Evolutionary conservation across 306 rosid species (phyloP), one percentile per base, ranked within the genome.

Genomic region (Urtica urens): DNA sequence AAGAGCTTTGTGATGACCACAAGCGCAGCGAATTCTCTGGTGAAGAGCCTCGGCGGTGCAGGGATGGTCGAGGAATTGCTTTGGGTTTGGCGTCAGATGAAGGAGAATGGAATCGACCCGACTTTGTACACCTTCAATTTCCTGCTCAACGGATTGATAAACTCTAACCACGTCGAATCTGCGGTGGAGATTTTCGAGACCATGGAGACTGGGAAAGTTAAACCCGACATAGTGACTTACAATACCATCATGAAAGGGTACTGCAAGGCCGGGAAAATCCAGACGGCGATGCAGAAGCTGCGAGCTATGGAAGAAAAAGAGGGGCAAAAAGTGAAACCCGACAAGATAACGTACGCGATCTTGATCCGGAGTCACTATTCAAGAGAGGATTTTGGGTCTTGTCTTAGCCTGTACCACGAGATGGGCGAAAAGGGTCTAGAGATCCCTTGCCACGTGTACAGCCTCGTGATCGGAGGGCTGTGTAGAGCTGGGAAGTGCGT

Each of bases 11-110:
- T 75, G 5, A 70, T 90, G 71, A 81, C 60, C 3, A 21, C 57
- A 20, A 47, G 69, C 0, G 77, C 81, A 0, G 92, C 82, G 0
- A 77, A 84, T 51, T 76, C 82, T 14, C 59, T 90, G 23, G 59
- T 82, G 53, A 74, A 65, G 62, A 66, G 73, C 49, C 72, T 81
- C 30, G 87, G 94, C 10, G 42, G 66, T 27, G 64, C 65, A 41
- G 94, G 87, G 5, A 55, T 84, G 58, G 72, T 90, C 38, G 84
- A 81, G 57, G 97, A 81, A 51, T 53, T 84, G 70, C 55, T 90
- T 31, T 81, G 86, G 79, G 87, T 84, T 10, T 82, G 93, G 82
- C 72, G 92, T n/a, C 63, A 63, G 34, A 77, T 84, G 95, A 81
- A 70, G 37, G 79, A 81, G 53, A 66, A 73, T 51, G 73, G 73